Conservation (phyloP, 2,329 filamentous ascomycete species). For the Lasiodiplodia theobromae region DNA sequence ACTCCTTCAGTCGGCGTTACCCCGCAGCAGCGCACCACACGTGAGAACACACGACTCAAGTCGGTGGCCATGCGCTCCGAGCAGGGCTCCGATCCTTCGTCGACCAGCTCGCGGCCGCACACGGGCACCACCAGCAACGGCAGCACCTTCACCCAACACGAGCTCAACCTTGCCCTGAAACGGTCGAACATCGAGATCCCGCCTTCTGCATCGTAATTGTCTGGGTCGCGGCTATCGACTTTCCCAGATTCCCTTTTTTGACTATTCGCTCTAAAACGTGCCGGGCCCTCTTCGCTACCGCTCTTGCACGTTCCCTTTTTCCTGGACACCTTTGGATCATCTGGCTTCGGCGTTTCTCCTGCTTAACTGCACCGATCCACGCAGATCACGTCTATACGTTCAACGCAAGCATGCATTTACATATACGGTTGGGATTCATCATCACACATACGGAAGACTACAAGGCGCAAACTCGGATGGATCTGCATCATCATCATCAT, state of each 20-base stretch:
- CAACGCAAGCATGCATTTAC: slow-evolving; percentile 24
- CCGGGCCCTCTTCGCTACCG: not conserved
- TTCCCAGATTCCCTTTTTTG: not conserved
- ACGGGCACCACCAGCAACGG: slow-evolving; percentile 38
- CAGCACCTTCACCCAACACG: slow-evolving; percentile 51
- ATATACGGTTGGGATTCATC: slow-evolving; percentile 16
- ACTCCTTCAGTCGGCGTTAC: slow-evolving; percentile 20
- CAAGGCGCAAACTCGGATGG: slow-evolving; percentile 10
- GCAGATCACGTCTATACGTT: slow-evolving; percentile 17
- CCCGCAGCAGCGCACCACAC: slow-evolving; percentile 1
- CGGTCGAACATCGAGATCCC: slow-evolving; percentile 48
- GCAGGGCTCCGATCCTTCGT: slow-evolving; percentile 2
- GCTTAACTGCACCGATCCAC: slow-evolving; percentile 14
- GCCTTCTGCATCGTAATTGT: not conserved
- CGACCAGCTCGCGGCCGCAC: slow-evolving; percentile 2
- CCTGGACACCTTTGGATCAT: slow-evolving; percentile 6
- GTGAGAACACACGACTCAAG: not conserved
- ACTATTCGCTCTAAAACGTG: not conserved
- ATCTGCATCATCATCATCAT: slow-evolving; percentile 6
- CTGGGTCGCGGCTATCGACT: not conserved
- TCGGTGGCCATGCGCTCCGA: slow-evolving; percentile 3
- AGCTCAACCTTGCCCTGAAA: slow-evolving; percentile 53
- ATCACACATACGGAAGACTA: slow-evolving; percentile 1
- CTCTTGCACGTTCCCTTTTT: not conserved
- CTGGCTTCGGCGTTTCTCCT: slow-evolving; percentile 3